Evolutionary conservation across 1,284 basidiomycete species (phyloP), one percentile per base, ranked within the genome.

Genomic region (Puccinia hordei): DNA sequence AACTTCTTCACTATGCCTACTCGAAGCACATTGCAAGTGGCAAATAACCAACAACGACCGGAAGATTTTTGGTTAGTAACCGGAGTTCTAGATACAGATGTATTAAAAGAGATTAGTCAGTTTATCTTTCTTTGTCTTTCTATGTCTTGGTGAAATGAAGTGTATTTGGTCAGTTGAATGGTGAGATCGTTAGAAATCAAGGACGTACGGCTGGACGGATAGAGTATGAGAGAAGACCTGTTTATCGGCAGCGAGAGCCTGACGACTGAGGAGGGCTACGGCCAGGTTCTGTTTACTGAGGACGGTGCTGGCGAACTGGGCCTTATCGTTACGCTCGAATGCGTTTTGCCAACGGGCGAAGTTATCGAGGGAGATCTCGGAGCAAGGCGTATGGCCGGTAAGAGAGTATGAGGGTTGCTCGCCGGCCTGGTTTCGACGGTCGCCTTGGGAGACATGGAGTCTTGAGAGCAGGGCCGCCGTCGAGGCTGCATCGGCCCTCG

Each of bases 31-130:
- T 85, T 85, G 84, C 92, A 94, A 3, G 93, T 92, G 0, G 93
- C 93, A 85, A 96, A 96, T 19, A 96, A 88, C 94, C 94, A 97
- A 87, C 94, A 97, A 57, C 94, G 88, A 0, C 94, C 94, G 55
- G 90, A 92, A 83, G 88, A 90, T 86, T 90, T 92, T 89, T 98
- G 95, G 87, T 93, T 91, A 46, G 93, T 94, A 80, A 96, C 88
- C 0, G 93, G 93, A 8, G 89, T 89, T 3, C 92, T 90, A 33
- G 22, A 19, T 15, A 27, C 27, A 22, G 33, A 8, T 4, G 68
- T 22, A 33, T 22, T 38, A 49, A 69, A 49, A 44, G 44, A n/a
- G 13, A 41, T 41, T 41, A 41, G 12, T 4, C 38, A 41, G 4
- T 6, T 41, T 41, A 41, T 41, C 38, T 41, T n/a, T n/a, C n/a